Base-by-base conservation (phyloP, 371 early-diverging fungal species). In the Choanephora cucurbitarum region DNA sequence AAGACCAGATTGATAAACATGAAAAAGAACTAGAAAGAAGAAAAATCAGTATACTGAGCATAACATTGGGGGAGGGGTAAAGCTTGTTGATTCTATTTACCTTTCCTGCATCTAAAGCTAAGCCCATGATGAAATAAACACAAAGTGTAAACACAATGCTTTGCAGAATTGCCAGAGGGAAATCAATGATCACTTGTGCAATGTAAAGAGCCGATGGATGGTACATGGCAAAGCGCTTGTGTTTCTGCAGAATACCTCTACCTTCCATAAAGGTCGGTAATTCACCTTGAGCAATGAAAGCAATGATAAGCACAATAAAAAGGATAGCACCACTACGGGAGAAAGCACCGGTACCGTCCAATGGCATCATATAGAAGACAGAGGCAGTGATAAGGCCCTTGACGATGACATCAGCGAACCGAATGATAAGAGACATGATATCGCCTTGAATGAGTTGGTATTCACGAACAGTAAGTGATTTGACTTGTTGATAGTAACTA, bases 281-380 rank as follows among this genome's bases (percentile, higher is more conserved):
- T 52, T 82, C 82, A 3, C 80, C 55, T 58, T 81, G 77, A 18
- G 81, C 63, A n/a, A 82, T 70, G 18, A 87, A 75, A 15, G 82
- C 56, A 37, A 77, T 84, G 57, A 85, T 82, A 18, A 87, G 56
- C 1, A 79, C 58, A 11, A 81, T 66, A 42, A 83, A 82, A 47
- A 83, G 84, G 14, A 86, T 56, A 23, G 82, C 88, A 71, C 90
- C 91, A 44, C 90, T 88, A 42, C 92, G 84, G 5, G 86, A 83
- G 65, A 89, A 87, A 45, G 85, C 82, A 40, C 91, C 89, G 15
- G 57, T 59, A 5, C 77, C 72, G 45, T 61, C 62, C 0, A 53
- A 42, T 10, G 86, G 84, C 49, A 88, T 61, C 49, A 66, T 55
- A 49, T 73, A 82, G 68, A 88, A 90, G 44, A 85, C 80, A 28